These are phyloP conservation scores for Sporothrix sp. DNA, from an alignment of 2,329 filamentous ascomycete species.

Conservation along the genomic window DNA sequence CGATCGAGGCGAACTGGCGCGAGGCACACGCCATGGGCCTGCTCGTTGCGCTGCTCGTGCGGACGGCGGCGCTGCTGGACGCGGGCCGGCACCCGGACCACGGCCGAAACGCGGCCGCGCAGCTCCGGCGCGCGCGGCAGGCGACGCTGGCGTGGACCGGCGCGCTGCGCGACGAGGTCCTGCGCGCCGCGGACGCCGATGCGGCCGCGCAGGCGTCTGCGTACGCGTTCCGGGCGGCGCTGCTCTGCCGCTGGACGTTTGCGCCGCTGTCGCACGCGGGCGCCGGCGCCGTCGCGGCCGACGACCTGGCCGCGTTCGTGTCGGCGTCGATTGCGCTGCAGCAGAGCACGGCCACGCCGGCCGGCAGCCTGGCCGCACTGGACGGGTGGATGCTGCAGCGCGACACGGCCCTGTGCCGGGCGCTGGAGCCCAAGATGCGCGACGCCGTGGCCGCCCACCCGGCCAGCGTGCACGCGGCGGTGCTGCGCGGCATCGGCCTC, in stretches of 20 bases:
- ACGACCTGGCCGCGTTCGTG: conserved; percentile 1
- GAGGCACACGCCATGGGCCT: conserved; percentile 50
- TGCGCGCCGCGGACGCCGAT: conserved; percentile 28
- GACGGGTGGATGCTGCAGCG: not conserved
- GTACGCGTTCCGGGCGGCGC: conserved; percentile 44
- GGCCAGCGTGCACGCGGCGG: not conserved
- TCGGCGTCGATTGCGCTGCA: conserved; percentile 11
- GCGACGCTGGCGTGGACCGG: conserved; percentile 41
- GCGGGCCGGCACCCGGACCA: no score
- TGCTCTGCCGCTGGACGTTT: conserved; percentile 42
- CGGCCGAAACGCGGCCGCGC: not conserved
- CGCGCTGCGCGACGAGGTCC: conserved; percentile 36
- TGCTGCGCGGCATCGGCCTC: not conserved
- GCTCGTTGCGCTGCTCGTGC: conserved; percentile 41
- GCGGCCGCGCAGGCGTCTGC: conserved; percentile 29
- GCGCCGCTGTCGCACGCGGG: conserved; percentile 2
- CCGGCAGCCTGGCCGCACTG: no score
- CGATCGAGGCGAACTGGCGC: conserved; percentile 46
- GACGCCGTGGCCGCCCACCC: not conserved
- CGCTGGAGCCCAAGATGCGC: not conserved
- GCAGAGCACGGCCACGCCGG: no score
- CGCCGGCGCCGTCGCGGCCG: not conserved
- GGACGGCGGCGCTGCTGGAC: no score
- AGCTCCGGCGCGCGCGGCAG: conserved; percentile 29
- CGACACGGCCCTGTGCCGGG: not conserved